Conservation (phyloP, 2,329 filamentous ascomycete species). For the Stagonosporopsis rhizophila region DNA sequence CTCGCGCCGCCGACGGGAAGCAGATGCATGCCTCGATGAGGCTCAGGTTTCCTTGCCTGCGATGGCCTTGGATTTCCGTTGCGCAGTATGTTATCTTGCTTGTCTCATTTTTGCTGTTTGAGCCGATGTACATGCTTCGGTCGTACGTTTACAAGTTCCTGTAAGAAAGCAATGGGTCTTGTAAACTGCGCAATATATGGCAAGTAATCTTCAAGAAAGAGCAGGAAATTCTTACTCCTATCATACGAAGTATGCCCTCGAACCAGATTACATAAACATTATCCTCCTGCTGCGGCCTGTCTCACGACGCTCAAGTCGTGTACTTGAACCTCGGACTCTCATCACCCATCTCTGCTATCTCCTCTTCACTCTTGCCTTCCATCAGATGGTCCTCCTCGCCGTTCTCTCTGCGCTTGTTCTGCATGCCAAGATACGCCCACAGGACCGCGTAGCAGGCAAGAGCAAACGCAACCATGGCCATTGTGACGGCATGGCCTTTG, state of each 20-base stretch:
- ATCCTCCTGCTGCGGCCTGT: too few relatives aligned
- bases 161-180: too few relatives aligned
- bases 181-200: too few relatives aligned
- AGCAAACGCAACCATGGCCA: constrained; percentile 58
- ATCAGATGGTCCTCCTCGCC: constrained; percentile 53
- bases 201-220: too few relatives aligned
- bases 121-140: too few relatives aligned
- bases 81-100: neutral
- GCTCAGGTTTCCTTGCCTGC: constrained; percentile 4
- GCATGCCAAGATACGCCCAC: constrained; percentile 48
- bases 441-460: constrained; percentile 48
- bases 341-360: constrained; percentile 55
- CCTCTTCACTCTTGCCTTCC: constrained; percentile 51
- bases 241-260: too few relatives aligned
- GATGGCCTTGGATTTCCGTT: neutral
- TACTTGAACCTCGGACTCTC: constrained; percentile 55
- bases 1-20: constrained; percentile 12
- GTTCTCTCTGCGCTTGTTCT: constrained; percentile 48
- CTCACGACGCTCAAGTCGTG: constrained; percentile 35
- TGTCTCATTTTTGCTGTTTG: too few relatives aligned
- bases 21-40: constrained; percentile 6
- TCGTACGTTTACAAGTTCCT: too few relatives aligned
- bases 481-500: constrained; percentile 60
- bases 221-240: too few relatives aligned
- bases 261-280: neutral